Evolutionary conservation across 495 filamentous ascomycete species (phyloP).

Genomic region (Aspergillus sparsus): DNA sequence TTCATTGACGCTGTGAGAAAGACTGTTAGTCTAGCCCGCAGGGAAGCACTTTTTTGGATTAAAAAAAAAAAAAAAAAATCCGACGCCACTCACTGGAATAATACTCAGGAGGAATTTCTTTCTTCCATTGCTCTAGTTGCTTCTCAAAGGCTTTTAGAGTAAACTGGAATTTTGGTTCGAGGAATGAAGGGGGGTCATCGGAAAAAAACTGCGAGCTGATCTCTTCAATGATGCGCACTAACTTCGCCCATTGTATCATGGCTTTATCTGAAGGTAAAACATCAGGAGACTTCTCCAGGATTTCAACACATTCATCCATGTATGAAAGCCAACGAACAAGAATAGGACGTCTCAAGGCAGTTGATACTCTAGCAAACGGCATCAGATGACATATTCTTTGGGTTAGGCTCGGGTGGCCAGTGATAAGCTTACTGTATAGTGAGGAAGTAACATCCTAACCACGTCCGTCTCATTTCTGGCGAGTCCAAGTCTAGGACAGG

Average conservation of each 20-base stretch:
- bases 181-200: slow-evolving; percentile 74
- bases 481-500: slow-evolving; percentile 60
- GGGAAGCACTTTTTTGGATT: too few relatives aligned
- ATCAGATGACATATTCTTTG: slow-evolving; percentile 50
- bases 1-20: slow-evolving; percentile 25
- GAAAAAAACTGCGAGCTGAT: slow-evolving; percentile 71
- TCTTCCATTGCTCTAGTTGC: slow-evolving; percentile 69
- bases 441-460: slow-evolving; percentile 81
- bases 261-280: slow-evolving; percentile 70
- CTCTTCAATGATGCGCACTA: slow-evolving; percentile 81
- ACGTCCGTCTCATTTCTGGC: slow-evolving; percentile 74
- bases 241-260: slow-evolving; percentile 72
- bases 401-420: not conserved
- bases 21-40: slow-evolving; percentile 14
- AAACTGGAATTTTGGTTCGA: slow-evolving; percentile 73
- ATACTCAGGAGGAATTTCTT: slow-evolving; percentile 50
- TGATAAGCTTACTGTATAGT: slow-evolving; percentile 50
- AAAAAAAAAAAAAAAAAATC: too few relatives aligned
- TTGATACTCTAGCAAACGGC: slow-evolving; percentile 63
- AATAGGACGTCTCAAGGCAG: slow-evolving; percentile 79
- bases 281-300: slow-evolving; percentile 70
- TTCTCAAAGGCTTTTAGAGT: slow-evolving; percentile 74
- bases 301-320: slow-evolving; percentile 80
- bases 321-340: slow-evolving; percentile 80
- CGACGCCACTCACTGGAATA: slow-evolving; percentile 31